A percentile compares a stretch with the other conserved stretches of the same genome.
Conservation (phyloP, 2,329 filamentous ascomycete species). For the Ophiosphaerella narmari region DNA sequence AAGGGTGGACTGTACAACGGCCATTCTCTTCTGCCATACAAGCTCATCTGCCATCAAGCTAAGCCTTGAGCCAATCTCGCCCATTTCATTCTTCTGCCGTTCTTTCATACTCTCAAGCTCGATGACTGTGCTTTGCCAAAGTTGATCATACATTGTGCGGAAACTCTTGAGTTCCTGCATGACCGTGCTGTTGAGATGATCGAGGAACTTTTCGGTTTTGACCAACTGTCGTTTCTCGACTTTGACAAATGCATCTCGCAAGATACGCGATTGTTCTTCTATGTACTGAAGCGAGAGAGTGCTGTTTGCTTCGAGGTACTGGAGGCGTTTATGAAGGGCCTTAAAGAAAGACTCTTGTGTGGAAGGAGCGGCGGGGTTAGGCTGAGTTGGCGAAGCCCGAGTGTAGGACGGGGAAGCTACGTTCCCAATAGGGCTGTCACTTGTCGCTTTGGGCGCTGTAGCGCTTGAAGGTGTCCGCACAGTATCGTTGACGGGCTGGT, state of each 20-base stretch:
- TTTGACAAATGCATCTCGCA: slow-evolving; percentile 83
- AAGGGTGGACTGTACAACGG: slow-evolving; percentile 86
- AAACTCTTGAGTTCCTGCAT: slow-evolving; percentile 65
- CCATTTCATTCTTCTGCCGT: slow-evolving; percentile 79
- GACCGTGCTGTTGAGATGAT: slow-evolving; percentile 85
- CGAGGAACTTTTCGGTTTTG: slow-evolving; percentile 82
- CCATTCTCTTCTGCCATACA: slow-evolving; percentile 82
- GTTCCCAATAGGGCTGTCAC: slow-evolving; percentile 23
- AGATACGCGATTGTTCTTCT: slow-evolving; percentile 88
- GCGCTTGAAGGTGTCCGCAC: slow-evolving; percentile 10
- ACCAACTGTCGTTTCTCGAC: slow-evolving; percentile 85
- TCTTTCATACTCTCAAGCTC: slow-evolving; percentile 88
- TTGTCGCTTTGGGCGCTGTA: slow-evolving; percentile 14
- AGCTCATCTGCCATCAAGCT: slow-evolving; percentile 94
- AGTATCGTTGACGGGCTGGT: slow-evolving; percentile 15
- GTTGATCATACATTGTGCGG: slow-evolving; percentile 86
- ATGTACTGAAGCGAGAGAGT: slow-evolving; percentile 94
- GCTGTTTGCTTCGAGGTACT: slow-evolving; percentile 88
- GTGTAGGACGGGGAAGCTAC: slow-evolving; percentile 22
- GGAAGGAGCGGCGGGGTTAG: slow-evolving; percentile 67
- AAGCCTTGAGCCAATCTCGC: slow-evolving; percentile 78
- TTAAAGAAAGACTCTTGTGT: slow-evolving; percentile 99
- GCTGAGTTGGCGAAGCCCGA: slow-evolving; percentile 50
- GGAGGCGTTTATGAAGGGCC: slow-evolving; percentile 88
- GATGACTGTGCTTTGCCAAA: slow-evolving; percentile 94